Evolutionary conservation across 2,329 filamentous ascomycete genomes (phyloP).

Genomic region (Trichoderma sp.): DNA sequence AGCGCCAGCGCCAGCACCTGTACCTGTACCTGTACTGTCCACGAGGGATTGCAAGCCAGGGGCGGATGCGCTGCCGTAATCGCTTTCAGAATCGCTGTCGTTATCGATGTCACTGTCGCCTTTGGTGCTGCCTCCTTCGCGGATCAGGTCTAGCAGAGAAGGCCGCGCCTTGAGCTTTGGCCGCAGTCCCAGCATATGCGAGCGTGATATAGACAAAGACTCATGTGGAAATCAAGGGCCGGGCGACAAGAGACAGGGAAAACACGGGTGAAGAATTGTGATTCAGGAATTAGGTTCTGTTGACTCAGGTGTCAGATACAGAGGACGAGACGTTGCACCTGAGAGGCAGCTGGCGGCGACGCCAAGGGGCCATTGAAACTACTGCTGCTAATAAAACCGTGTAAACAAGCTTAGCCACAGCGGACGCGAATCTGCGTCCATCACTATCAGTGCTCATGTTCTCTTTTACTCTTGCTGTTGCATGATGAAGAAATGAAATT

Average conservation of each 20-base stretch:
- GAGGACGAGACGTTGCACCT: not conserved
- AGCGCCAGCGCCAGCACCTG: not conserved
- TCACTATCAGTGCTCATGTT: not conserved
- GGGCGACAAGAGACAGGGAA: not conserved
- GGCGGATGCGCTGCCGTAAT: not conserved
- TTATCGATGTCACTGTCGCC: conserved; percentile 26
- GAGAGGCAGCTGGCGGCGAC: not conserved
- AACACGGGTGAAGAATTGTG: not conserved
- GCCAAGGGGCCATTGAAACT: not conserved
- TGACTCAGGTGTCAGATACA: not conserved
- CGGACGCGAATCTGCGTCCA: not conserved
- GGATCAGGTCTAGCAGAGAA: conserved; percentile 55
- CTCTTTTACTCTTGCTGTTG: not conserved
- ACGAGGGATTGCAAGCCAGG: conserved; percentile 3
- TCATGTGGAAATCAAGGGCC: not conserved
- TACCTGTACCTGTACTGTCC: not conserved
- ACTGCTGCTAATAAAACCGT: not conserved
- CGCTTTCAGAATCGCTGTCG: conserved; percentile 13
- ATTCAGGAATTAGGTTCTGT: not conserved
- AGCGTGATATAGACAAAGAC: conserved; percentile 15
- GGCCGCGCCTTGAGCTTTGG: conserved; percentile 54
- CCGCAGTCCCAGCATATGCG: conserved; percentile 54
- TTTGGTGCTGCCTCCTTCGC: conserved; percentile 40
- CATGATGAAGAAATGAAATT: not conserved
- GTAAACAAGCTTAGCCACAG: conserved; percentile 9